Base-by-base conservation (phyloP, 208 protist genomes). In the Wallacemonas sp. region DNA sequence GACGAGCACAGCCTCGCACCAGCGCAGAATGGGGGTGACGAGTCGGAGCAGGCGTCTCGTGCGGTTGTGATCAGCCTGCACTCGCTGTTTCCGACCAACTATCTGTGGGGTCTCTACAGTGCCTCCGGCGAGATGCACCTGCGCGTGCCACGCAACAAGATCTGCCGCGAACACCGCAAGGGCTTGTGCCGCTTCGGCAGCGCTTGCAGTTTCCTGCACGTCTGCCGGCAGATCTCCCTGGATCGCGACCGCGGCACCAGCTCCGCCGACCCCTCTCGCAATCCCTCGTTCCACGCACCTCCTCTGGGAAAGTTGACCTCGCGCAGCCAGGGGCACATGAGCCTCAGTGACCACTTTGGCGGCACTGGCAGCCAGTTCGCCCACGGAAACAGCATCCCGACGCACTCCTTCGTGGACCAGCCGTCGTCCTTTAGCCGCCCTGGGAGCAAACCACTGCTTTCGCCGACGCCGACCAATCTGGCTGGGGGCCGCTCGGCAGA, bases 121-220 rank as follows among this genome's bases (percentile, higher is more conserved):
- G 76, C 89, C 54, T 77, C 65, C 2, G 74, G 81, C 10, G 66
- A 45, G 52, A 79, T 77, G 61, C 33, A 86, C 50, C 63, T 95
- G 20, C 67, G 70, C 42, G 70, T 85, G 2, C 72, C 81, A 0
- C 72, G 67, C 49, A 69, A 62, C n/a, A 79, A 86, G 46, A 70
- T 96, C 14, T 96, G 91, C 59, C 77, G 87, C 12, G 80, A 88
- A 45, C 91, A 96, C 77, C 71, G 81, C 50, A 81, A 85, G 33
- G 87, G 86, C 0, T 76, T 93, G 32, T 96, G 91, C 72, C 82
- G 86, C 48, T 94, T 94, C 49, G 91, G 87, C 31, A 86, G 93
- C 50, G 87, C 93, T 39, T 96, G 91, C 77, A 82, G 77, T 33
- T 96, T 93, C 55, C 65, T 96, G 36, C 91, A 96, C 63, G 69